These are phyloP conservation scores for Beauveria caledonica DNA, from an alignment of 2,329 filamentous ascomycete species.

Conservation along the genomic window DNA sequence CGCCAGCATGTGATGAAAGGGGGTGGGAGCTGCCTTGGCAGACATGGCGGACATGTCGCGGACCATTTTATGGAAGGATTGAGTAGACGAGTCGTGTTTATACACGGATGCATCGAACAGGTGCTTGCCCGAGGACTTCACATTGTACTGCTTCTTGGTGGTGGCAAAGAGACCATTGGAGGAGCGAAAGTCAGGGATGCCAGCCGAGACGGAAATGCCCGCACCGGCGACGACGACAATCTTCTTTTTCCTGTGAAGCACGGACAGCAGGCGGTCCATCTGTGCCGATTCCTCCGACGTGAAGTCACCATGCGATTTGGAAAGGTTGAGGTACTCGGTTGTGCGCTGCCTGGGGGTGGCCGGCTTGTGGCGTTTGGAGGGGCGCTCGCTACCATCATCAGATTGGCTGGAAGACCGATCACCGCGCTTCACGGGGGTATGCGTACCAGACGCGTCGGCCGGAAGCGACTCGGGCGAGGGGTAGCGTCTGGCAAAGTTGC, in stretches of 20 bases:
- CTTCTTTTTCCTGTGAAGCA: slow-evolving; percentile 82
- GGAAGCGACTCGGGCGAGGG: slow-evolving; percentile 38
- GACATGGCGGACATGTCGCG: slow-evolving; percentile 76
- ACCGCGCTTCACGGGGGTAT: slow-evolving; percentile 41
- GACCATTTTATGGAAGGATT: slow-evolving; percentile 94
- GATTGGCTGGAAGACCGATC: slow-evolving; percentile 22
- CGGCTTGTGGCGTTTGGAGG: slow-evolving; percentile 68
- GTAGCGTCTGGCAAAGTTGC: slow-evolving; percentile 39
- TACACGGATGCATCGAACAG: slow-evolving; percentile 98
- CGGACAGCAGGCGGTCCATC: slow-evolving; percentile 63
- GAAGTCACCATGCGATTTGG: slow-evolving; percentile 40
- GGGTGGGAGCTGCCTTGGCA: slow-evolving; percentile 68
- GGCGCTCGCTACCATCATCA: slow-evolving; percentile 41
- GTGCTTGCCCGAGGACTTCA: slow-evolving; percentile 85
- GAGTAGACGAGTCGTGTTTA: slow-evolving; percentile 79
- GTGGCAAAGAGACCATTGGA: slow-evolving; percentile 82
- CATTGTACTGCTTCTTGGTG: slow-evolving; percentile 75
- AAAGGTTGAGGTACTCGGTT: slow-evolving; percentile 74
- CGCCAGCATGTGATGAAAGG: slow-evolving; percentile 89
- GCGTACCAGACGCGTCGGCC: slow-evolving; percentile 37
- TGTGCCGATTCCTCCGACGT: slow-evolving; percentile 39
- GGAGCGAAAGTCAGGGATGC: slow-evolving; percentile 95
- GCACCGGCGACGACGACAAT: slow-evolving; percentile 95
- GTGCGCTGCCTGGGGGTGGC: slow-evolving; percentile 52
- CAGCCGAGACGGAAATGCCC: slow-evolving; percentile 93